These are phyloP conservation scores for Camellia oleifera DNA, from an alignment of 179 eudicot species.

Conservation along the genomic window DNA sequence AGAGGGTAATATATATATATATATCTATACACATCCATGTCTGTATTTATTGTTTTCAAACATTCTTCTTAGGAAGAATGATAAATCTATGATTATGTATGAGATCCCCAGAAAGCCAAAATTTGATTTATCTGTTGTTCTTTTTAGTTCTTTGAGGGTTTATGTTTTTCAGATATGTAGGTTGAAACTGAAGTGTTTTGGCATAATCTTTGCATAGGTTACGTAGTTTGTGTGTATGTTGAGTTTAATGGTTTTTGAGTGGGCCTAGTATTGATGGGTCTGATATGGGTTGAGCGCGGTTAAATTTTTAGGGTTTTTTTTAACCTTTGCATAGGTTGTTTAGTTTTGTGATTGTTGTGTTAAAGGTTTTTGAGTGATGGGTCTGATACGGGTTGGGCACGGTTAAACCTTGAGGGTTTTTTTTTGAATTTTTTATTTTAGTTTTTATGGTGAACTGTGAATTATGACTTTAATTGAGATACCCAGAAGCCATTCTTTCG, in stretches of 20 bases:
- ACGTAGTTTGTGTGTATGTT: no score
- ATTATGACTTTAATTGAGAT: not conserved
- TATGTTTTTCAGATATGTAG: not conserved
- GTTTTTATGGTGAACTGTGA: not conserved
- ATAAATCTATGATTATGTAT: no score
- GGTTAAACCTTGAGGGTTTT: not conserved
- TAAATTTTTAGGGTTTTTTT: not conserved
- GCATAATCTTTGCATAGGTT: not conserved
- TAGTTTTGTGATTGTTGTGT: no score
- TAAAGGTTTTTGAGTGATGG: not conserved
- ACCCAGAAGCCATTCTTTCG: not conserved
- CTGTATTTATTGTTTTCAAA: no score
- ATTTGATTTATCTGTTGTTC: not conserved
- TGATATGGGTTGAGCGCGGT: not conserved
- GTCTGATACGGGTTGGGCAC: not conserved
- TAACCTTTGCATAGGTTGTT: no score
- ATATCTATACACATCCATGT: no score
- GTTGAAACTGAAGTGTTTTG: not conserved
- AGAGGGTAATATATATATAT: conserved; percentile 23
- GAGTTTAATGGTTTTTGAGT: no score
- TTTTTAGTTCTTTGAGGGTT: not conserved
- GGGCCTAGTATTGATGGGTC: not conserved
- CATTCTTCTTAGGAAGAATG: no score
- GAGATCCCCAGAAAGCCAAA: not conserved
- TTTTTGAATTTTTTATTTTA: no score